Conservation (phyloP, 768 basidiomycete genomes). For the Lactarius indigo region DNA sequence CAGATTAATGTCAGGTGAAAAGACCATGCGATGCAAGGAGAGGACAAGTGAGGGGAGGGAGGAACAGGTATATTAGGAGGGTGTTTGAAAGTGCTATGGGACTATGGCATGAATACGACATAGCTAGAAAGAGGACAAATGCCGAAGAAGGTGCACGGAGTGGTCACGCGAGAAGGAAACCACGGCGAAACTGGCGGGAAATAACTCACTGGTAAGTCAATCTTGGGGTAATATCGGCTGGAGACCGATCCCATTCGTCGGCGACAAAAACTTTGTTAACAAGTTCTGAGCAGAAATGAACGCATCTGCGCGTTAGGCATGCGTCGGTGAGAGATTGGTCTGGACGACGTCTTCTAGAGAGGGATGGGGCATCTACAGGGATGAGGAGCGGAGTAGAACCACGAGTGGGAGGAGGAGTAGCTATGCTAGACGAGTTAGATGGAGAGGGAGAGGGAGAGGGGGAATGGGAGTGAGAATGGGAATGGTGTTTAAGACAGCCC, state of each 20-base stretch:
- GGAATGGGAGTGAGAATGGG: neutral
- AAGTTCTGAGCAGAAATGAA: conserved; percentile 54
- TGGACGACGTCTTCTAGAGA: neutral
- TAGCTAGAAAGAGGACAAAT: neutral
- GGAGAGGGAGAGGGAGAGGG: conserved; percentile 5
- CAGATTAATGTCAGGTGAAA: neutral
- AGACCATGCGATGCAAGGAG: neutral
- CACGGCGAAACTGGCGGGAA: neutral
- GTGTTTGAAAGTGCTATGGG: neutral
- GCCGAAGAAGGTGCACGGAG: neutral
- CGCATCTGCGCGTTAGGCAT: conserved; percentile 44
- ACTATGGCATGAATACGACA: neutral
- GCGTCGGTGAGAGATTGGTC: conserved; percentile 7
- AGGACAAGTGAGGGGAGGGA: neutral
- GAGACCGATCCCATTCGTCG: conserved; percentile 80
- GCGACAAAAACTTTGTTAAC: conserved; percentile 60
- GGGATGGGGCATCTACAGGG: conserved; percentile 13
- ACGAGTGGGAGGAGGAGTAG: conserved; percentile 22
- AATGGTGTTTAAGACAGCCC: conserved; percentile 22
- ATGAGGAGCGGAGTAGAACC: conserved; percentile 18
- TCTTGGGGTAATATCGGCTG: conserved; percentile 57
- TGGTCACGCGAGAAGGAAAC: neutral
- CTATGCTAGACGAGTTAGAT: conserved; percentile 10
- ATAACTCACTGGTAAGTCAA: conserved; percentile 64
- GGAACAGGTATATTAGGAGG: neutral